Base-by-base conservation (phyloP, 106 monocot genomes). In the Allium fistulosum region DNA sequence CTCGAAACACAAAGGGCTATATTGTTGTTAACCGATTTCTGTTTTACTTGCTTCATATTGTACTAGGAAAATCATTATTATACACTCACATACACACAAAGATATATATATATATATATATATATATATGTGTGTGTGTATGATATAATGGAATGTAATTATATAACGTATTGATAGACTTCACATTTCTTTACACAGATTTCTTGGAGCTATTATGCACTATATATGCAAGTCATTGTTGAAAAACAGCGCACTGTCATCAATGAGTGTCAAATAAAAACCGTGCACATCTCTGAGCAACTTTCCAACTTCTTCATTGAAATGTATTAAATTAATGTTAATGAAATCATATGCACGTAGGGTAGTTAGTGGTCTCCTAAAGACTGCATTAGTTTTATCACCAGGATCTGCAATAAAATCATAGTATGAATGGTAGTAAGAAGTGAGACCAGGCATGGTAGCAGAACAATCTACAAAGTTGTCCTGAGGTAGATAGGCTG, bases 151-250 rank as follows among this genome's bases (percentile, higher is more conserved):
- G 22, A 22, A 22, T 22, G 22, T 22, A 22, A 22, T 1, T 22
- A 1, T 22, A 22, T 22, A 22, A 22, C 1, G 22, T 22, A 26
- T n/a, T 52, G 22, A 51, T 10, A 66, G 52, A 16, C 12, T 66
- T 7, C n/a, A 51, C 4, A 47, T 58, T 66, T 71, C 10, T 49
- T 63, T 65, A 10, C 77, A 65, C 92, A 99, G 97, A 70, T 99
- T 93, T 79, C 89, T 99, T 84, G 92, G 90, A 70, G 87, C 90
- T 64, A 87, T 99, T 59, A 93, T 87, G 81, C 97, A 93, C 72
- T 99, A 85, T 69, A 89, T 93, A 26, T 99, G 97, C 74, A 79
- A 90, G 53, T 99, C 97, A 69, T 76, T 99, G 64, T 72, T 99
- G 84, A 99, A 93, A 82, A 99, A 99, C 65, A 99, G 92, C 69